Base-by-base conservation (phyloP, 768 basidiomycete species). In the Clitopilus passeckerianus region DNA sequence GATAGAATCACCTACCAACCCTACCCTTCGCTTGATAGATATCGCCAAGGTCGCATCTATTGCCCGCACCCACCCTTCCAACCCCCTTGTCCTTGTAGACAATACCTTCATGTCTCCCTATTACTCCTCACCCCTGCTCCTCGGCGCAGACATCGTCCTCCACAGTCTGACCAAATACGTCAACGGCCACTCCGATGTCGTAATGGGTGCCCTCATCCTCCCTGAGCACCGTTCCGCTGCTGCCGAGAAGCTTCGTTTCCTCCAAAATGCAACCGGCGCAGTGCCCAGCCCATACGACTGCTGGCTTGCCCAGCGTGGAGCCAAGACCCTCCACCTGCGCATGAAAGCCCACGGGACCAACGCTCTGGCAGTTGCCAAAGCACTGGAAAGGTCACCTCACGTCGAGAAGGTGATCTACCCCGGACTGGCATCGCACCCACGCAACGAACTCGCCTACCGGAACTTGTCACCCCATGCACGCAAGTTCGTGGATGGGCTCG, bases 1-100 rank as follows among this genome's bases (percentile, higher is more conserved):
- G 94, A 86, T 97, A 64, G 96, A 99, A 73, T 80, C 91, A 0
- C 96, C 95, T 0, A 98, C 96, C 2, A 98, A 98, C 75, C 96
- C 96, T 0, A 93, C 93, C 1, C 86, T 98, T 9, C 86, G 91
- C 16, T 75, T 98, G 35, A 86, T 95, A 37, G 90, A 93, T 67
- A 87, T 98, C 68, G 72, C 79, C 0, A 83, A 85, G 57, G 83
- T 98, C 63, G 80, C 85, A 23, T 68, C 79, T 10, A 74, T 96
- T 54, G 86, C 87, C 1, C 82, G 78, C 57, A 75, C 83, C 0
- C 86, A 89, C 56, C 81, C 85, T 0, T 79, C 84, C 0, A 69
- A 73, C 0, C 95, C 95, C 0, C 76, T 94, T 27, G 84, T 99
- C 14, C 83, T 95, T 53, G 90, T 98, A 50, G 95, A 98, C 78